Evolutionary conservation across 2,329 filamentous ascomycete species (phyloP), one percentile per base, ranked within the genome.

Genomic region (Colletotrichum higginsianum): DNA sequence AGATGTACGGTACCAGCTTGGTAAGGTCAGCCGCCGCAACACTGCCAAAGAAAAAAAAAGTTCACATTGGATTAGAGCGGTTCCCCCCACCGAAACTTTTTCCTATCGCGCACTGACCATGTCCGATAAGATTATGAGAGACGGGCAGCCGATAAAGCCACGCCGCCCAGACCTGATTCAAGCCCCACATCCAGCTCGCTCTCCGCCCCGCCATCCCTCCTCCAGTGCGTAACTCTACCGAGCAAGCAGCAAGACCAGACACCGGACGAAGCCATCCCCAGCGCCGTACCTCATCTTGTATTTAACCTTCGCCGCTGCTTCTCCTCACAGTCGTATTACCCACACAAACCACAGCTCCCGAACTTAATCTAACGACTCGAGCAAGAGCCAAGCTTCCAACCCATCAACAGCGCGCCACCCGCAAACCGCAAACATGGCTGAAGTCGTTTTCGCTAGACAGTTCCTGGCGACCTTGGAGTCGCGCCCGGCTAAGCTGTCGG

Each of bases 401-500:
- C 7, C 26, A 26, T 11, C 56, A 21, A 56, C 11, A 49, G 23
- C 55, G 21, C 30, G 38, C 26, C 40, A 67, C 61, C 30, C 12
- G 18, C 44, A 49, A 38, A 73, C 63, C 75, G 71, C 74, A 78
- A 80, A 72, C 75, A 95, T 95, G 93, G 88, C 92, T n/a, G 95
- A 98, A 87, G 83, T 95, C 72, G 85, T 90, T 61, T 98, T 98
- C 82, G 93, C 94, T 76, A 94, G 93, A 83, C 87, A 90, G 42
- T 98, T 97, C 82, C 91, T 99, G 76, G 86, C 91, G 63, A 89
- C 90, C 26, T 89, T 98, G 74, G 94, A 97, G 83, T 89, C 91
- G 72, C 91, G 92, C 61, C 93, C 95, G 9, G 82, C 91, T 77
- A 97, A 95, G 86, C 89, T 98, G 74, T 91, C 92, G n/a, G 86